Base-by-base conservation (phyloP, 2,329 filamentous ascomycete genomes). In the Fusarium floridanum region DNA sequence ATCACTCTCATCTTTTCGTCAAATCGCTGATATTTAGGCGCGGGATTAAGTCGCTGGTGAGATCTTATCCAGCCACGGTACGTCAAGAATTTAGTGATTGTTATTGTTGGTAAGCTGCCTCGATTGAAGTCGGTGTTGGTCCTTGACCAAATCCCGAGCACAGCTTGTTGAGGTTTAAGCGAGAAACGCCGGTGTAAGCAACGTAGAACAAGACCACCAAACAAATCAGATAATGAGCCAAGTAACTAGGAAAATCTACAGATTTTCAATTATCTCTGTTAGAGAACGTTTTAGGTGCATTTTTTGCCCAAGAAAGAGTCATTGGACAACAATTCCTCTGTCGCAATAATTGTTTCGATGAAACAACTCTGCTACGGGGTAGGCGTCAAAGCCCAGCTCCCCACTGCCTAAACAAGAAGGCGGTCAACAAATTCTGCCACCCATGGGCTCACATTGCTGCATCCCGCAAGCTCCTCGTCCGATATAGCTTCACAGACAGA, bases 381-480 rank as follows among this genome's bases (percentile, higher is more conserved):
- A 55, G 27, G 10, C 27, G 55, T 61, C 50, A 14, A 34, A 5
- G 27, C 48, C 32, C 11, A 34, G 6, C 20, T 22, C 27, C 37
- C 27, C 34, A 73, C 20, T 11, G 5, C 2, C 70, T 27, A 4
- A 63, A 73, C 0, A 1, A 34, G 76, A 73, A 78, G 63, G 76
- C 76, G 76, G 76, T 78, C 64, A 70, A 8, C 0, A 0, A 34
- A 61, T 75, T 78, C 73, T 78, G 76, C 76, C 76, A 29, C 43
- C 59, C 48, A 70, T 78, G 75, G 76, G 75, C 76, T 78, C 76
- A 78, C 73, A 55, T 77, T 73, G 62, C 67, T 34, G 39, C 64
- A 65, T 61, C 61, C 74, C 60, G 61, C 76, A 75, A 78, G 76
- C 73, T 78, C 71, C 76, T 78, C 76, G 67, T 75, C 71, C 59